These are phyloP conservation scores for Sclerotinia subarctica DNA, from an alignment of 2,329 filamentous ascomycete species.

Conservation along the genomic window DNA sequence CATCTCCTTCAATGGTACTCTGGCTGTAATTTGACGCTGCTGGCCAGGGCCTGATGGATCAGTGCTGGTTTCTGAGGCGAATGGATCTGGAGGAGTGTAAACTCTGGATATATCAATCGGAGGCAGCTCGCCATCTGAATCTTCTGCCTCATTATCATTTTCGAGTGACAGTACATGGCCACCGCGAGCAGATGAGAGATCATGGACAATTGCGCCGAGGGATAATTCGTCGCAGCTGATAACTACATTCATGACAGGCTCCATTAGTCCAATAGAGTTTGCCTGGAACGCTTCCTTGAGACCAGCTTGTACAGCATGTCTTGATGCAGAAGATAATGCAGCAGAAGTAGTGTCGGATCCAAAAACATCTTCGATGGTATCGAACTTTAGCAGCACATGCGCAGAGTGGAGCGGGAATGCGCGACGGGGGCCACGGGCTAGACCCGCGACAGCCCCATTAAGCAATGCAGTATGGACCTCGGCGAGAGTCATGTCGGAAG, in stretches of 20 bases:
- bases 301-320: slow-evolving; percentile 64
- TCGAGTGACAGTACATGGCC: slow-evolving; percentile 71
- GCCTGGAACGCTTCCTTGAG: slow-evolving; percentile 59
- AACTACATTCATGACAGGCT: slow-evolving; percentile 88
- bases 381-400: slow-evolving; percentile 65
- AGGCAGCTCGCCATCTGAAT: slow-evolving; percentile 21
- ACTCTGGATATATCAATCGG: slow-evolving; percentile 69
- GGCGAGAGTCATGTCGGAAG: slow-evolving; percentile 50
- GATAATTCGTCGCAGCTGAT: slow-evolving; percentile 82
- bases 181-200: slow-evolving; percentile 70
- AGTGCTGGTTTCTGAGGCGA: slow-evolving; percentile 51
- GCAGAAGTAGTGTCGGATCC: slow-evolving; percentile 64
- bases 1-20: slow-evolving; percentile 94
- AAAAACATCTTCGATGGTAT: slow-evolving; percentile 62
- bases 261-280: slow-evolving; percentile 66
- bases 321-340: slow-evolving; percentile 64
- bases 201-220: slow-evolving; percentile 79
- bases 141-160: slow-evolving; percentile 32
- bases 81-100: slow-evolving; percentile 87
- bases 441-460: slow-evolving; percentile 77
- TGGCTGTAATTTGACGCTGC: slow-evolving; percentile 69
- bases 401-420: slow-evolving; percentile 77
- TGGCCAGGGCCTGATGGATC: slow-evolving; percentile 47
- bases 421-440: slow-evolving; percentile 79
- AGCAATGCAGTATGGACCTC: slow-evolving; percentile 56